Percentiles rank a stretch among this genome's conserved stretches.
phyloP scores from a whole-genome alignment of 2,329 filamentous ascomycete species.

The Graphilbum ipis-grandicollis region DNA sequence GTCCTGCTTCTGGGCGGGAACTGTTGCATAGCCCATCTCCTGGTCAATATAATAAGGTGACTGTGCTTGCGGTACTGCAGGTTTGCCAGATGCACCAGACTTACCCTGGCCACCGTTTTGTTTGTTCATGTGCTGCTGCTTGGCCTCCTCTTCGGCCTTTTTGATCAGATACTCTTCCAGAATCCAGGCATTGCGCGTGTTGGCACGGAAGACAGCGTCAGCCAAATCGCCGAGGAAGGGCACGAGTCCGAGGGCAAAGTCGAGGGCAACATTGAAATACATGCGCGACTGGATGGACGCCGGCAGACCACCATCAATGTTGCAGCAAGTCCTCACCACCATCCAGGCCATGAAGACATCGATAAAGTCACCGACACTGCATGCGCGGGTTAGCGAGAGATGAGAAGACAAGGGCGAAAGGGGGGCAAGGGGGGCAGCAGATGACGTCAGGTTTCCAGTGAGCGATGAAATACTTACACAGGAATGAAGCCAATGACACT shows the following conservation, averaged over 20 bases:
- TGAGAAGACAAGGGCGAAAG: neutral
- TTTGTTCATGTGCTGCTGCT: neutral
- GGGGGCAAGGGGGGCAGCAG: neutral
- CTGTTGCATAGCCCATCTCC: neutral
- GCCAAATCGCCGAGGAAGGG: constrained; percentile 61
- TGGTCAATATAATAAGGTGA: neutral
- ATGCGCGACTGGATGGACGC: constrained; percentile 45
- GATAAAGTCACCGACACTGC: constrained; percentile 54
- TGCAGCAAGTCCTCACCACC: constrained; percentile 54
- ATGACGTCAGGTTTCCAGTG: no score
- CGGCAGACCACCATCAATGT: constrained; percentile 63
- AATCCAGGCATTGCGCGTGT: constrained; percentile 53
- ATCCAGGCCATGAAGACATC: constrained; percentile 60
- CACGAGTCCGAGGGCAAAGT: constrained; percentile 57
- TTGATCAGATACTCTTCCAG: constrained; percentile 41
- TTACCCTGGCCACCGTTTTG: no score
- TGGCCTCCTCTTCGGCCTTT: constrained; percentile 39
- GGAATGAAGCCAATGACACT: constrained; percentile 74
- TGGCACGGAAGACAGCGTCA: constrained; percentile 57
- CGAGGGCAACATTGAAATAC: constrained; percentile 61
- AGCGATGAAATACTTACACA: constrained; percentile 34
- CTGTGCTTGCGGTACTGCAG: neutral
- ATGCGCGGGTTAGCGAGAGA: neutral
- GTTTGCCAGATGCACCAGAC: neutral
- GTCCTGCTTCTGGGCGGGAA: neutral